Percentiles rank a stretch among this genome's conserved stretches.
These are phyloP conservation scores for Tetradesmus lagerheimii DNA, from an alignment of 139 green algal genomes.

Conservation along the genomic window DNA sequence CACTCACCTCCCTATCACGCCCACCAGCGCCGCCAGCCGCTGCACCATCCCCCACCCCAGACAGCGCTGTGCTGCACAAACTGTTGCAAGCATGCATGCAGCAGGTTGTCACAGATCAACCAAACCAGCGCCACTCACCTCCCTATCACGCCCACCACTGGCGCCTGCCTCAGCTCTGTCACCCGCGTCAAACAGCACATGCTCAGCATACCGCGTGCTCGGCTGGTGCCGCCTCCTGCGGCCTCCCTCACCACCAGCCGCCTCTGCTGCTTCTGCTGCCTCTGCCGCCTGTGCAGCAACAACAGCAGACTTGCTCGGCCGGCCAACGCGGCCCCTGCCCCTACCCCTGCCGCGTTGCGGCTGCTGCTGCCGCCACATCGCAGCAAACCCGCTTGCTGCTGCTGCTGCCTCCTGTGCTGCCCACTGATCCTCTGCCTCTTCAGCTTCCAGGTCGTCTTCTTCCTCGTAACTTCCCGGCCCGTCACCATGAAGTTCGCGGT, in stretches of 20 bases:
- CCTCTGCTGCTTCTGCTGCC: conserved; percentile 2
- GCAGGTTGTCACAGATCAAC: too few species aligned
- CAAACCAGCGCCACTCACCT: not conserved
- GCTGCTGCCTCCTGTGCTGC: not conserved
- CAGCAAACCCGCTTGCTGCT: not conserved
- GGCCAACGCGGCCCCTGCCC: not conserved
- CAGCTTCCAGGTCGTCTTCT: not conserved
- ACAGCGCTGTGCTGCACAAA: conserved; percentile 3
- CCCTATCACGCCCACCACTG: not conserved
- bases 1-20: not conserved
- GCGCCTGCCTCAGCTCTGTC: not conserved
- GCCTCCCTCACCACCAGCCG: not conserved
- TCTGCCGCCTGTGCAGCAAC: not conserved
- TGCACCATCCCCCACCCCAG: not conserved
- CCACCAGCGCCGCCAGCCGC: not conserved
- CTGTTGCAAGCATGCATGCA: not conserved
- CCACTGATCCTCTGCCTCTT: not conserved
- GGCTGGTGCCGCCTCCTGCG: conserved; percentile 3
- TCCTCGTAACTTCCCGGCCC: not conserved
- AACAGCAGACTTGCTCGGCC: not conserved
- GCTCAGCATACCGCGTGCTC: conserved; percentile 15
- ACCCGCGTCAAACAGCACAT: conserved; percentile 3
- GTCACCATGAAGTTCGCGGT: not conserved
- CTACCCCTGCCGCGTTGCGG: not conserved
- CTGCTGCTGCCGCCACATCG: not conserved